Evolutionary conservation across 31 red algal genomes (phyloP), one percentile per base, ranked within the genome.

Genomic region (Endocladia muricata): DNA sequence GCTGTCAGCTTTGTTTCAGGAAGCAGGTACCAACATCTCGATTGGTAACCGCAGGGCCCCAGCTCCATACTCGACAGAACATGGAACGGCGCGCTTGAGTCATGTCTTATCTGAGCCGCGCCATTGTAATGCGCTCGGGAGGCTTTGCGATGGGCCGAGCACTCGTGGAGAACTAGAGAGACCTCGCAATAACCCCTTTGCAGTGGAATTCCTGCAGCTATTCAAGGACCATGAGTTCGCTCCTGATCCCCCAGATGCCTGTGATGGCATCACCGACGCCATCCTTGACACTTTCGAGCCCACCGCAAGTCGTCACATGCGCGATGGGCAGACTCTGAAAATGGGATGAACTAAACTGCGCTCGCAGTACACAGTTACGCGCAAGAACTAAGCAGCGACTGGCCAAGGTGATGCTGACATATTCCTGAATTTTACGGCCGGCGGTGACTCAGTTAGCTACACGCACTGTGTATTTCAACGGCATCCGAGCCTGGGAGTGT

Each of bases 401-500:
- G 82, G 72, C 19, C 71, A 86, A 31, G 60, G 43, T 4, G 72
- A 86, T 3, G 4, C 13, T 1, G 55, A 75, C 8, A 2, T 33
- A 21, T 86, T 86, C 60, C 61, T 72, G 11, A 34, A 44, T 26
- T 86, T 76, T 2, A 68, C 55, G 2, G 15, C 76, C n/a, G 57
- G 61, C 32, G 59, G 57, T 1, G 68, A 44, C 22, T 23, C 42
- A 4, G 13, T 76, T 11, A 56, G 55, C 58, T 86, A 86, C 30
- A 77, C 77, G 71, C 59, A 76, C 36, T 77, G 72, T 42, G 59
- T 86, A 34, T 77, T 86, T 41, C 19, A 39, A 17, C 25, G 68
- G 23, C 29, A 41, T 35, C 70, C 82, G 4, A 65, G 60, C 36
- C 35, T 76, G 3, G 42, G 77, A 19, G 28, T 47, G 11, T 23